Conservation (phyloP, 352 stramenopile species). For the Phytophthora europaea region DNA sequence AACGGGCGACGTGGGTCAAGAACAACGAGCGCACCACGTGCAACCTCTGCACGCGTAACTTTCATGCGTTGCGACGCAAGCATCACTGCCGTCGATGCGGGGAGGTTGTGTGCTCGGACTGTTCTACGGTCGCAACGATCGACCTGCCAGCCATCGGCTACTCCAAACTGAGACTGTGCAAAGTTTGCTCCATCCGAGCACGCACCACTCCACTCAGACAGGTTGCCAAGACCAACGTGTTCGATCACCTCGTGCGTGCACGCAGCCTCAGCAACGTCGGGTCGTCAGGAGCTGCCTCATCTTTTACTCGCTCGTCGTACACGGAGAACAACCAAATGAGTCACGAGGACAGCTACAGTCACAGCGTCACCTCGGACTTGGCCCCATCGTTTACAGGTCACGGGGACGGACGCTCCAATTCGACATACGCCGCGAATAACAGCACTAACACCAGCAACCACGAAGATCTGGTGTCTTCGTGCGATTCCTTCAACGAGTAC, state of each 20-base stretch:
- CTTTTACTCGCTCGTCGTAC: constrained; percentile 62
- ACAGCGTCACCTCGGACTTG: constrained; percentile 35
- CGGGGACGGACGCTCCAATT: constrained; percentile 31
- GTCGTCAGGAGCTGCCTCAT: constrained; percentile 33
- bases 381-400: constrained; percentile 3
- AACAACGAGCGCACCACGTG: constrained; percentile 77
- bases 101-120: constrained; percentile 86
- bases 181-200: constrained; percentile 81
- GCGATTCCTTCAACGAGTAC: constrained; percentile 39
- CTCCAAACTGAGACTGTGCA: constrained; percentile 85
- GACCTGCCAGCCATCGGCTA: constrained; percentile 80
- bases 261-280: constrained; percentile 66
- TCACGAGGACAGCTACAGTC: constrained; percentile 40
- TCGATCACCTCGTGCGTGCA: constrained; percentile 70
- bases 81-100: constrained; percentile 88
- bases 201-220: constrained; percentile 77
- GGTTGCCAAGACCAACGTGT: constrained; percentile 67
- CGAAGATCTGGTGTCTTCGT: constrained; percentile 15
- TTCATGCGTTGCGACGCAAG: constrained; percentile 77
- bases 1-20: constrained; percentile 81
- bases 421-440: constrained; percentile 25
- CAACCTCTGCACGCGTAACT: constrained; percentile 84
- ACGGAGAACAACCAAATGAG: constrained; percentile 45
- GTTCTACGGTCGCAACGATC: constrained; percentile 75
- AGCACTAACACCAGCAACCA: constrained; percentile 32